A percentile compares a stretch with the other conserved stretches of the same genome.
These are phyloP conservation scores for Talaromyces sp. DNA, from an alignment of 2,329 filamentous ascomycete species.

Conservation along the genomic window DNA sequence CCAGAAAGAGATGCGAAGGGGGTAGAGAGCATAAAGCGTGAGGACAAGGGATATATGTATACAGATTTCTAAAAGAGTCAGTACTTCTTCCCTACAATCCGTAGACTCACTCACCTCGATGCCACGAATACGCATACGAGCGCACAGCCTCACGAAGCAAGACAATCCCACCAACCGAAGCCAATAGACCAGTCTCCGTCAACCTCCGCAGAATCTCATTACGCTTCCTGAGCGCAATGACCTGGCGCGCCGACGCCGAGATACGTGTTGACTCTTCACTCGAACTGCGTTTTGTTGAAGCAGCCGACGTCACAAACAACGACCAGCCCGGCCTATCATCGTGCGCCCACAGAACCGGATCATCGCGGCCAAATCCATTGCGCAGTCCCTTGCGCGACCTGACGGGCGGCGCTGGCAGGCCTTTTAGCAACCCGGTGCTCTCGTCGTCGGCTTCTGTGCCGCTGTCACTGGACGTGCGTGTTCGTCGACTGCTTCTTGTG, in stretches of 20 bases:
- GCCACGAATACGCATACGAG: conserved; percentile 29
- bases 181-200: conserved; percentile 50
- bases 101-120: conserved; percentile 27
- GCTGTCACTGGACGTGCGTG: conserved; percentile 68
- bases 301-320: conserved; percentile 21
- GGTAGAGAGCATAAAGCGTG: conserved; percentile 45
- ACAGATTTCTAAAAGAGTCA: conserved; percentile 24
- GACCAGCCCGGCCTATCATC: conserved; percentile 24
- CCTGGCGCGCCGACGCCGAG: not conserved
- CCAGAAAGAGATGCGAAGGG: conserved; percentile 46
- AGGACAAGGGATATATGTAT: conserved; percentile 25
- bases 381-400: conserved; percentile 72
- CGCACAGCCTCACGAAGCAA: conserved; percentile 26
- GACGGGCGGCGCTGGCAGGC: conserved; percentile 71
- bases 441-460: conserved; percentile 96
- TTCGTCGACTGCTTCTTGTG: conserved; percentile 13
- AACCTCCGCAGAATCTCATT: conserved; percentile 42
- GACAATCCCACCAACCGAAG: conserved; percentile 45
- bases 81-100: too few relatives aligned
- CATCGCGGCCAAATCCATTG: conserved; percentile 25
- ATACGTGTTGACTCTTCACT: conserved; percentile 18
- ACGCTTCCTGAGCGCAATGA: conserved; percentile 25
- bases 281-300: conserved; percentile 24
- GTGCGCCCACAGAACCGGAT: conserved; percentile 15
- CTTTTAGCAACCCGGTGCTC: conserved; percentile 66